phyloP scores from a whole-genome alignment of 257 asterid genomes.

The Solanum etuberosum region DNA sequence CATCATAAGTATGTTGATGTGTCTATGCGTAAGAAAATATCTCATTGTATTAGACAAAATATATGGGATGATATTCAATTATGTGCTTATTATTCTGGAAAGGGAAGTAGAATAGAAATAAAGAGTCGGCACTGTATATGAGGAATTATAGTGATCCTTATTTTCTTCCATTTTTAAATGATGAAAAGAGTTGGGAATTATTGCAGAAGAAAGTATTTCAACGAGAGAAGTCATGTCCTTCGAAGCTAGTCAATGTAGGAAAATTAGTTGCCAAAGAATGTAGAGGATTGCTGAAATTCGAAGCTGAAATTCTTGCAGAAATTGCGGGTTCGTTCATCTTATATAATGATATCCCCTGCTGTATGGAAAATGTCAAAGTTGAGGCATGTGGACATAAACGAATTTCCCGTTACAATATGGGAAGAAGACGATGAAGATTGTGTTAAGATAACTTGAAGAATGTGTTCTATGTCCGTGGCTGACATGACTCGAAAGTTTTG shows the following conservation, averaged over 20 bases:
- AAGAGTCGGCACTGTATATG: rapidly evolving
- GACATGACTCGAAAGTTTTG: too few relatives aligned
- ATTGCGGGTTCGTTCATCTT: not conserved
- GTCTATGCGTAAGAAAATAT: not conserved
- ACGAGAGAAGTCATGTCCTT: not conserved
- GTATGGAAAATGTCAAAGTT: not conserved
- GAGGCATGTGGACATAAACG: not conserved
- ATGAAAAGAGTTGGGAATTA: not conserved
- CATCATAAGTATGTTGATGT: too few relatives aligned
- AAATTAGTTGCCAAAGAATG: not conserved
- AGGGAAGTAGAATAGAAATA: conserved; percentile 1
- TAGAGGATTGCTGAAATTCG: not conserved
- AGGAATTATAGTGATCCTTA: not conserved
- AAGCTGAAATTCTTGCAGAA: not conserved
- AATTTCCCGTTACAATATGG: not conserved
- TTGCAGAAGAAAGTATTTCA: not conserved
- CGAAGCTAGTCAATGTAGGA: not conserved
- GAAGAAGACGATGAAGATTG: not conserved
- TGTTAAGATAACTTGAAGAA: not conserved
- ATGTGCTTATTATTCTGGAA: not conserved
- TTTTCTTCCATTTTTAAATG: not conserved
- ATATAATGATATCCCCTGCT: not conserved
- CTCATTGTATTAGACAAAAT: conserved; percentile 8
- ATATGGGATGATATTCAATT: not conserved
- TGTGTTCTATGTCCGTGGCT: too few relatives aligned